Conservation (phyloP, 2,329 filamentous ascomycete genomes). For the Fusarium sp. region DNA sequence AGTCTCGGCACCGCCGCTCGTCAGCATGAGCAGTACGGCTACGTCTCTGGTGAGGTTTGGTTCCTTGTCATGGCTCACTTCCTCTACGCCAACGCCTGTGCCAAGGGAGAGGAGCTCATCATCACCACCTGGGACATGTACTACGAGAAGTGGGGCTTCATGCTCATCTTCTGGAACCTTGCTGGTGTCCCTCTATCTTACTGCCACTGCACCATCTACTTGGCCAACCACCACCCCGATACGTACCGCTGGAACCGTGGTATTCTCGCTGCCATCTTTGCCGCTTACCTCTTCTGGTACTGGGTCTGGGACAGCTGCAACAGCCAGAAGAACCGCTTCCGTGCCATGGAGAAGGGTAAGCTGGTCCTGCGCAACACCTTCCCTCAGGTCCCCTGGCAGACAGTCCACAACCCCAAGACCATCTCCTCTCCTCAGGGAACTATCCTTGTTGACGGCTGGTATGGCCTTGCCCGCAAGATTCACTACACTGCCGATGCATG, state of each 20-base stretch:
- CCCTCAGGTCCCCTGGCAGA: conserved; percentile 91
- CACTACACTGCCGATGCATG: conserved; percentile 65
- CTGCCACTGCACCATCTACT: conserved; percentile 92
- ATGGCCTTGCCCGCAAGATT: conserved; percentile 76
- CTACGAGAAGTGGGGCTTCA: conserved; percentile 97
- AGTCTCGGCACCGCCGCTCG: conserved; percentile 81
- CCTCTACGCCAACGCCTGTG: conserved; percentile 91
- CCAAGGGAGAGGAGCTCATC: conserved; percentile 92
- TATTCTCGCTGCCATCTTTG: conserved; percentile 74
- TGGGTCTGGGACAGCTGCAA: conserved; percentile 95
- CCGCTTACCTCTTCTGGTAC: conserved; percentile 84
- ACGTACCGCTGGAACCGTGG: conserved; percentile 82
- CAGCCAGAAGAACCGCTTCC: conserved; percentile 94
- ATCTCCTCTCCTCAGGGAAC: conserved; percentile 80
- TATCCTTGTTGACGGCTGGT: conserved; percentile 89
- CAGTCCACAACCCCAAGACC: conserved; percentile 81
- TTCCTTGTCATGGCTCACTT: conserved; percentile 92
- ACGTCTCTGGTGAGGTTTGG: conserved; percentile 84
- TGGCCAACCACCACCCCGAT: conserved; percentile 84
- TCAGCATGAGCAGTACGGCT: conserved; percentile 88
- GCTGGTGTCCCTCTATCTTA: conserved; percentile 91
- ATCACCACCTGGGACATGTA: conserved; percentile 96
- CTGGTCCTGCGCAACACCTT: conserved; percentile 80
- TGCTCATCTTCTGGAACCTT: conserved; percentile 98
- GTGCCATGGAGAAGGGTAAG: conserved; percentile 81